phyloP scores from a whole-genome alignment of 2,329 filamentous ascomycete species.

The Arthrobotrys musiformis region DNA sequence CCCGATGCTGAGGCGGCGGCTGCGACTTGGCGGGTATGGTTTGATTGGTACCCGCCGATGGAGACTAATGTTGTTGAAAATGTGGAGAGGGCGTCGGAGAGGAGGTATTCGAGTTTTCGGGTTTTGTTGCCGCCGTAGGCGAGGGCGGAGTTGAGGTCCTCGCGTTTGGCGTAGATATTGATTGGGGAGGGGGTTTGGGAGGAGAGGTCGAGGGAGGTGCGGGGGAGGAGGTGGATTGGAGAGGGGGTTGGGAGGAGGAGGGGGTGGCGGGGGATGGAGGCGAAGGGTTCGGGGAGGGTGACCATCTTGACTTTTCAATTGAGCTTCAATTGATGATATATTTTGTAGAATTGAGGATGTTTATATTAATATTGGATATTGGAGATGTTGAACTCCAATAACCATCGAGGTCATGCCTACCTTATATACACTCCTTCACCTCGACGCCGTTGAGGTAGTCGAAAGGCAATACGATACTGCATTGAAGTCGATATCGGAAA shows the following conservation, averaged over 20 bases:
- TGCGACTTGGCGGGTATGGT: slow-evolving; percentile 76
- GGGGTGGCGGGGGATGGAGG: slow-evolving; percentile 70
- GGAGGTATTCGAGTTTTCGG: slow-evolving; percentile 76
- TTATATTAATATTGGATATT: slow-evolving; percentile 2
- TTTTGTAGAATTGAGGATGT: too few species aligned
- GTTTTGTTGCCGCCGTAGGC: slow-evolving; percentile 77
- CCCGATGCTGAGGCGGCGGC: slow-evolving; percentile 66
- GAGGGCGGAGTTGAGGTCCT: slow-evolving; percentile 76
- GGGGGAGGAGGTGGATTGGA: slow-evolving; percentile 74
- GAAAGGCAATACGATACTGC: too few species aligned
- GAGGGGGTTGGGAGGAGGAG: slow-evolving; percentile 74
- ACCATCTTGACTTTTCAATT: slow-evolving; percentile 60
- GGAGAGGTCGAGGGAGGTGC: slow-evolving; percentile 72
- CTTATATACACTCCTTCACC: background rate
- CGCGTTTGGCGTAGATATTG: slow-evolving; percentile 75
- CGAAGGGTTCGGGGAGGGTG: slow-evolving; percentile 71
- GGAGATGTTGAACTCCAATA: slow-evolving; percentile 13
- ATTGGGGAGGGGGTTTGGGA: slow-evolving; percentile 61
- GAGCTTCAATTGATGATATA: too few species aligned
- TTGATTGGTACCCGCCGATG: slow-evolving; percentile 76
- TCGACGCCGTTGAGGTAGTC: background rate
- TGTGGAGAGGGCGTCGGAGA: slow-evolving; percentile 71
- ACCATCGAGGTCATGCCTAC: background rate
- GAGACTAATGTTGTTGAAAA: slow-evolving; percentile 72
- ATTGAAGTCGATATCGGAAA: background rate